Evolutionary conservation across 73 alveolate species (phyloP), one percentile per base, ranked within the genome.

Genomic region (Blepharisma japonicum): DNA sequence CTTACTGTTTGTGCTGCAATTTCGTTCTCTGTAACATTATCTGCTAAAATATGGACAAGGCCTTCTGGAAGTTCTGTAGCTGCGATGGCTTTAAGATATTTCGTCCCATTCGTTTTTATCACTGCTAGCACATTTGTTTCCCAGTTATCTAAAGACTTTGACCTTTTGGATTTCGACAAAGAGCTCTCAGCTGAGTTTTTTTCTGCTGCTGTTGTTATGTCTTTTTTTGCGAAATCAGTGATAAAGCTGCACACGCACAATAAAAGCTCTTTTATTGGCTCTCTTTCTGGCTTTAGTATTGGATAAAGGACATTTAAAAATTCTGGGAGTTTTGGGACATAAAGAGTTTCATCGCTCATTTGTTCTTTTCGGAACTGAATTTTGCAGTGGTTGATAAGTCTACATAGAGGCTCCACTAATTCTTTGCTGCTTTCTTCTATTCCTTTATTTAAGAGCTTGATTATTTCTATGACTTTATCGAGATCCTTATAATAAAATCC

Each of bases 21-120:
- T 55, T 87, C 94, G 87, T 78, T 88, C 7, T 90, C 68, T 61
- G 81, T 88, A 7, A 72, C 67, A 71, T 90, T 90, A 45, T 90
- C 93, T 14, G 98, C 94, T 42, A 91, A 81, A 9, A 90, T 82
- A 53, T 81, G 88, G 67, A 92, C 98, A 47, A 92, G 71, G 14
- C 96, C 91, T 71, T 92, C 98, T 55, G 95, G 93, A 66, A 92
- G 79, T 45, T 86, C 92, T 6, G 96, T 83, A 67, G 85, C 53
- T 54, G 96, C 80, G 32, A 92, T 84, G 20, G 91, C 92, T 45
- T 85, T 50, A 38, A 92, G 82, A 80, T 92, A 89, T 67, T 95
- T 87, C 21, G 90, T 90, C 6, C 98, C 98, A 39, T 90, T 89
- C 45, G 83, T 85, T 54, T 85, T 83, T 7, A 92, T 85, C 42